Evolutionary conservation across 2,329 filamentous ascomycete genomes (phyloP).

Genomic region (Colletotrichum lentis): DNA sequence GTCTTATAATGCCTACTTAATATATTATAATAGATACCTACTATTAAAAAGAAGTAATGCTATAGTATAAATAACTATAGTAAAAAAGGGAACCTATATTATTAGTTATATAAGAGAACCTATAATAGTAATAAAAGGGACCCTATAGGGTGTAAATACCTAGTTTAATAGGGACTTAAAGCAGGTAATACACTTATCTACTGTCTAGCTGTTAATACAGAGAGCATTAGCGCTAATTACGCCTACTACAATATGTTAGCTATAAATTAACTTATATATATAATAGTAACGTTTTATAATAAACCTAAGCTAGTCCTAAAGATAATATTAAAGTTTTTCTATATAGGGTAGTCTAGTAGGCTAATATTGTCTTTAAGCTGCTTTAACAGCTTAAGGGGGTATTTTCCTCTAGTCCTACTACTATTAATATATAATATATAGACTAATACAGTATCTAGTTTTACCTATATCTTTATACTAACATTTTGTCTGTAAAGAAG

Average conservation of each 20-base stretch:
- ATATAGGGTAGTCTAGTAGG: slow-evolving; percentile 4
- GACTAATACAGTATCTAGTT: slow-evolving; percentile 9
- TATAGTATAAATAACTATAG: not conserved
- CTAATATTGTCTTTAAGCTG: slow-evolving; percentile 42
- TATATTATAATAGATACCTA: slow-evolving; percentile 12
- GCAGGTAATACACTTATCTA: slow-evolving; percentile 17
- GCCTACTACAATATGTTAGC: not conserved
- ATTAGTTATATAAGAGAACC: slow-evolving; percentile 8
- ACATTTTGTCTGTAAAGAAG: slow-evolving; percentile 2
- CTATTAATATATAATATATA: slow-evolving; percentile 38
- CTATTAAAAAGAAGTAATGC: slow-evolving; percentile 9
- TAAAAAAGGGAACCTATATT: slow-evolving; percentile 10
- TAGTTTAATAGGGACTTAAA: slow-evolving; percentile 10
- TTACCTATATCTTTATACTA: not conserved
- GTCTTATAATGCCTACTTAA: slow-evolving; percentile 12
- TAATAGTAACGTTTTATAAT: not conserved
- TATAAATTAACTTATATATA: not conserved
- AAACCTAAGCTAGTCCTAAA: slow-evolving; percentile 8
- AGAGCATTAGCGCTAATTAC: slow-evolving; percentile 6
- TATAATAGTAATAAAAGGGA: not conserved
- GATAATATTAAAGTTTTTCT: not conserved
- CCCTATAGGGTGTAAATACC: not conserved
- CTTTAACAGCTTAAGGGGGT: slow-evolving; percentile 43
- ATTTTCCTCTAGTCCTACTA: slow-evolving; percentile 45
- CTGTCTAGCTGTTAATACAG: slow-evolving; percentile 11